Evolutionary conservation across 805 yeast species (phyloP).

Genomic region (Lipomyces spencermartinsiae): DNA sequence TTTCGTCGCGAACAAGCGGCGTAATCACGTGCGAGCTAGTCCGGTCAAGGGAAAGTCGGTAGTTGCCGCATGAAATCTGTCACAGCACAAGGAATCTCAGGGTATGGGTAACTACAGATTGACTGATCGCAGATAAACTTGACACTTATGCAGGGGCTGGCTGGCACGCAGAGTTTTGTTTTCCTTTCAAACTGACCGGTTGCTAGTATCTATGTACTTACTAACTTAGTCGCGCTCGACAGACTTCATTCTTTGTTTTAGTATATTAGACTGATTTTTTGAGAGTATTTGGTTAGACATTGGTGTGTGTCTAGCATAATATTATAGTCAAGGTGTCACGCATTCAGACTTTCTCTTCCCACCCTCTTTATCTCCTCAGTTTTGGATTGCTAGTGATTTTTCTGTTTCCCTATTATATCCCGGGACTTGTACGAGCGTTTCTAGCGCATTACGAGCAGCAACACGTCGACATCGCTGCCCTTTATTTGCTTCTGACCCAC

Average conservation of each 20-base stretch:
- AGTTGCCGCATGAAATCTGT: too few relatives aligned
- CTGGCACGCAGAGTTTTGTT: neutral
- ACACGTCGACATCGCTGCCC: neutral
- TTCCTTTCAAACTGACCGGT: neutral
- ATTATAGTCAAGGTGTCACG: neutral
- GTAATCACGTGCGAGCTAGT: too few relatives aligned
- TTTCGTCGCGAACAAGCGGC: too few relatives aligned
- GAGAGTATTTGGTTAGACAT: neutral
- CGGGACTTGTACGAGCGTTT: neutral
- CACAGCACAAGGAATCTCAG: too few relatives aligned
- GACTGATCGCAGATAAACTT: too few relatives aligned
- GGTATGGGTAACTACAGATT: too few relatives aligned
- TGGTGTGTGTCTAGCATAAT: constrained; percentile 1
- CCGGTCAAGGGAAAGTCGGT: too few relatives aligned
- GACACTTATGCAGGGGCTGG: too few relatives aligned
- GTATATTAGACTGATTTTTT: neutral
- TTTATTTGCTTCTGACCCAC: neutral
- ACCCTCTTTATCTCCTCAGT: neutral
- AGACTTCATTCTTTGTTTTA: neutral
- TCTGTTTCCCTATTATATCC: neutral
- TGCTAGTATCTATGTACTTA: neutral
- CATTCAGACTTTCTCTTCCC: neutral
- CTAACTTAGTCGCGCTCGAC: neutral
- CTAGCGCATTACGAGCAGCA: constrained; percentile 5
- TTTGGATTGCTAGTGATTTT: neutral